Base-by-base conservation (phyloP, 257 asterid genomes). In the Przewalskia tangutica region DNA sequence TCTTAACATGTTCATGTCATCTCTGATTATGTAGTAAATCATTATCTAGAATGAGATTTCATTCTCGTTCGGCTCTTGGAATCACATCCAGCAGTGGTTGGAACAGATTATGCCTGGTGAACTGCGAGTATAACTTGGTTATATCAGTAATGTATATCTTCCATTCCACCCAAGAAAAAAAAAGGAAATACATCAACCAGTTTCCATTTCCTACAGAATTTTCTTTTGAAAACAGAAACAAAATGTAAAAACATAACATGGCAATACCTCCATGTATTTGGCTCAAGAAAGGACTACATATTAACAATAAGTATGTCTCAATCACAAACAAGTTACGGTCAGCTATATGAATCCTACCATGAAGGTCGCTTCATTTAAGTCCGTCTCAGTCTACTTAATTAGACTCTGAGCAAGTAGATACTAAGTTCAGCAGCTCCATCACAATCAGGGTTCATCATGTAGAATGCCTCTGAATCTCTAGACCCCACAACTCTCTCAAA, bases 401-500 rank as follows among this genome's bases (percentile, higher is more conserved):
- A 89, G 18, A 88, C 84, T 88, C 91, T 88, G 78, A 90, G 87
- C 83, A 90, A 81, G 83, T 90, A 90, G 83, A 90, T 85, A 48
- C 92, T 89, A 58, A 90, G 92, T 79, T 89, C 94, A 79, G 94
- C 89, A 48, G 90, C 89, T 18, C 91, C 90, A 81, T 88, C 82
- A 65, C 84, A 77, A 79, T 90, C 94, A 70, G 94, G 94, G 34
- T 90, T 89, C 88, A 90, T 86, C 94, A 90, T 90, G 44, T 90
- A 90, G 76, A 90, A 86, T 6, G 94, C 94, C 83, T 90, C 94
- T 0, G 91, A 90, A 86, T 89, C 91, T 77, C 84, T 68, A n/a
- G 91, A 88, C n/a, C 94, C 94, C n/a, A 89, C 88, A 20, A 90
- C 92, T 81, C 92, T 90, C 76, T 90, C 92, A 80, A 90, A 90